These are phyloP conservation scores for Phaeosphaeria sp. DNA, from an alignment of 2,329 filamentous ascomycete species.

Conservation along the genomic window DNA sequence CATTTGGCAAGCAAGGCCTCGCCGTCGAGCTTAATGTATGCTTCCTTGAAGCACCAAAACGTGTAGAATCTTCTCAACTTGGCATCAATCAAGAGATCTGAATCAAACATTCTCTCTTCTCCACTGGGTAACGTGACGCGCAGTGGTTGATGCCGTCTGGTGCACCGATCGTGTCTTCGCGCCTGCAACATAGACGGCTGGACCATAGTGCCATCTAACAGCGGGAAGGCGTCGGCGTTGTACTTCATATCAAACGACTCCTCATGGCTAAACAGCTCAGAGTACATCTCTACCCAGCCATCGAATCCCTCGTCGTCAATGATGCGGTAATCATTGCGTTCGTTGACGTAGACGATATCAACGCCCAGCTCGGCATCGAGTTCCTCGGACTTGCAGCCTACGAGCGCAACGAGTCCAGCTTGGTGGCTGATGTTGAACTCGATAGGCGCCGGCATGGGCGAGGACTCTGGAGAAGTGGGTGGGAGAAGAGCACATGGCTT, in stretches of 20 bases:
- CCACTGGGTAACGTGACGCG: constrained; percentile 45
- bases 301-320: constrained; percentile 69
- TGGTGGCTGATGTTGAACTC: constrained; percentile 84
- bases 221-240: constrained; percentile 52
- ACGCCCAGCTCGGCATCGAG: constrained; percentile 66
- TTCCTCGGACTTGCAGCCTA: constrained; percentile 52
- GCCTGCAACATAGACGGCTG: constrained; percentile 44
- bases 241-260: constrained; percentile 71
- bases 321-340: constrained; percentile 69
- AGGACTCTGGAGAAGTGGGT: constrained; percentile 35
- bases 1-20: constrained; percentile 77
- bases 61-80: constrained; percentile 77
- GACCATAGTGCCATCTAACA: constrained; percentile 54
- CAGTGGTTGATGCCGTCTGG: constrained; percentile 48
- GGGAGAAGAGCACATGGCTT: constrained; percentile 59
- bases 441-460: constrained; percentile 46
- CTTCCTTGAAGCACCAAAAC: constrained; percentile 80
- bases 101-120: constrained; percentile 47
- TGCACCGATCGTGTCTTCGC: constrained; percentile 54
- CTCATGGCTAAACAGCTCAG: constrained; percentile 69
- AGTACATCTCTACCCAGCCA: constrained; percentile 74
- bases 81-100: constrained; percentile 61
- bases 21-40: constrained; percentile 83
- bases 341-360: constrained; percentile 77
- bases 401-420: constrained; percentile 73